Evolutionary conservation across 2,329 filamentous ascomycete species (phyloP).

Genomic region (Fusarium penzigii): DNA sequence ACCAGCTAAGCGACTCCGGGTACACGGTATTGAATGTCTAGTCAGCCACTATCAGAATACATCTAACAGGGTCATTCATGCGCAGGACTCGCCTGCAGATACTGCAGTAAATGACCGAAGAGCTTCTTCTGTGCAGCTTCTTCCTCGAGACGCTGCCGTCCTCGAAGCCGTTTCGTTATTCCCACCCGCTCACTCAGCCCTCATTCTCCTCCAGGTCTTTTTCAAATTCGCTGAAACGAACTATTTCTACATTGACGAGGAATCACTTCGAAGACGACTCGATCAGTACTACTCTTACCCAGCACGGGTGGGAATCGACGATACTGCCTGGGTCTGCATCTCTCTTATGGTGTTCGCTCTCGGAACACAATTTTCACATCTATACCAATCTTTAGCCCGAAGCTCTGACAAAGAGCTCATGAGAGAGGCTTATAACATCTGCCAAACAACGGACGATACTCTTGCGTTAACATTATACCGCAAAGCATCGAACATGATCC

Average conservation of each 20-base stretch:
- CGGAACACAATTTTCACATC: slow-evolving; percentile 14
- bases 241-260: slow-evolving; percentile 16
- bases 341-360: slow-evolving; percentile 15
- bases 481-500: slow-evolving; percentile 6
- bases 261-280: slow-evolving; percentile 1
- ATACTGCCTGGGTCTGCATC: slow-evolving; percentile 14
- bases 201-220: slow-evolving; percentile 7
- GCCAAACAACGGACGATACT: slow-evolving; percentile 9
- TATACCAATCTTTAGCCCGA: too few relatives aligned
- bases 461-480: slow-evolving; percentile 14
- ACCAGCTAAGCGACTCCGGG: neutral
- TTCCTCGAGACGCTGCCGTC: slow-evolving; percentile 9
- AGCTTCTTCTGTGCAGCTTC: slow-evolving; percentile 6
- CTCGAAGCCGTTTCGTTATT: slow-evolving; percentile 13
- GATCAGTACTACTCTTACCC: slow-evolving; percentile 3
- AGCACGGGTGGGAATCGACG: neutral
- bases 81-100: slow-evolving; percentile 1
- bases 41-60: neutral
- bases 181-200: slow-evolving; percentile 4
- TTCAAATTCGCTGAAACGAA: slow-evolving; percentile 16
- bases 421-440: neutral
- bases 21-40: slow-evolving; percentile 6
- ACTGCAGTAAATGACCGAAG: too few relatives aligned
- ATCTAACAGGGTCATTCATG: too few relatives aligned
- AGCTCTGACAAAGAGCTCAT: too few relatives aligned